These are phyloP conservation scores for Avena insularis DNA, from an alignment of 176 grass and related monocot species.

Conservation along the genomic window DNA sequence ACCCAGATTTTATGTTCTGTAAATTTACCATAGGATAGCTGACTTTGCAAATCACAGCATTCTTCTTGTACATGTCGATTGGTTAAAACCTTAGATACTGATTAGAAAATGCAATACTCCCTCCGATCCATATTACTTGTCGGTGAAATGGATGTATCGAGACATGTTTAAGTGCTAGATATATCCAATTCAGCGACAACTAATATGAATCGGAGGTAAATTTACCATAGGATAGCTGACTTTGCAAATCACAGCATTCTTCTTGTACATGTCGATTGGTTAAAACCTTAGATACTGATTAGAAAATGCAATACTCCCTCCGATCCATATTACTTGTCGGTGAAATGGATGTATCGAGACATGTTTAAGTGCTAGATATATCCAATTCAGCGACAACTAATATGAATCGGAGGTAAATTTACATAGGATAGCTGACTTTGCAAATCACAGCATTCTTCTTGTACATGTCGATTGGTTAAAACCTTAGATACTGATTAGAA, in stretches of 20 bases:
- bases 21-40: background rate
- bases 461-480: background rate
- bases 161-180: no score
- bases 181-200: no score
- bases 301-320: background rate
- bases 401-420: no score
- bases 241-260: background rate
- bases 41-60: background rate
- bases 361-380: no score
- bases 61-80: background rate
- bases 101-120: background rate
- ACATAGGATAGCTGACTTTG: background rate
- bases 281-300: background rate
- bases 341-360: no score
- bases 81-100: background rate
- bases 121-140: no score
- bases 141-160: no score
- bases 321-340: no score
- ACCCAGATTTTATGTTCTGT: background rate
- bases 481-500: background rate
- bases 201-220: no score
- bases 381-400: no score
- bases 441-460: background rate
- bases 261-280: slow-evolving; percentile 7
- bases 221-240: background rate